A percentile compares a stretch with the other conserved stretches of the same genome.
phyloP scores from a whole-genome alignment of 495 filamentous ascomycete species.

The Talaromyces liani region DNA sequence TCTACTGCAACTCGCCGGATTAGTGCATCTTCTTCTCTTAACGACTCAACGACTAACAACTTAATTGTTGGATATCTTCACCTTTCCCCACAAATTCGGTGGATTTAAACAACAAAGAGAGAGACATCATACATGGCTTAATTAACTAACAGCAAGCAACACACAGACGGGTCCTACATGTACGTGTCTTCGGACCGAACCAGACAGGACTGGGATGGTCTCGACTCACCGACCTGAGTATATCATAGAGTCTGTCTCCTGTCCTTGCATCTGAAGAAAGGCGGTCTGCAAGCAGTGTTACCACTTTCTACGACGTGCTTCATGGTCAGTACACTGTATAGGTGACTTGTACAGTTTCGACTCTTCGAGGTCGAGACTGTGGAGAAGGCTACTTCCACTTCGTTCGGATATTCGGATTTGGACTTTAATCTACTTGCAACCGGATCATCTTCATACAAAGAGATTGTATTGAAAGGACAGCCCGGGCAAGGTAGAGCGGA shows the following conservation, averaged over 20 bases:
- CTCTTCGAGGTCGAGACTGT: neutral
- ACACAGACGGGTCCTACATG: neutral
- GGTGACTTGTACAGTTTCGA: neutral
- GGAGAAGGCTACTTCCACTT: neutral
- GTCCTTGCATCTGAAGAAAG: constrained; percentile 1
- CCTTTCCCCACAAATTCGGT: neutral
- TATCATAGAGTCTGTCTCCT: neutral
- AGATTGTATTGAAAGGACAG: neutral
- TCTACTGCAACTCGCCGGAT: constrained; percentile 4
- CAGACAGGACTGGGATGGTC: neutral
- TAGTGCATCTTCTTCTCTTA: neutral
- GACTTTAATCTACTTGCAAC: neutral
- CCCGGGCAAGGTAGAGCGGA: neutral
- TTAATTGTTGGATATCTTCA: constrained; percentile 4
- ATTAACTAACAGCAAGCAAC: neutral
- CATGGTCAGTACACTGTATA: neutral
- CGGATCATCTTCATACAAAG: neutral
- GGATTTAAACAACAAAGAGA: neutral
- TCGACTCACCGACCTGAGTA: neutral
- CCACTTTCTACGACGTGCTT: neutral
- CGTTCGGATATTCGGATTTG: neutral
- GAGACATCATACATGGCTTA: neutral
- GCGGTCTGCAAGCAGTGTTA: constrained; percentile 2
- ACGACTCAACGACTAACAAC: neutral
- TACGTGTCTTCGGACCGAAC: neutral